Conservation (phyloP, 2,329 filamentous ascomycete species). For the Claviceps citrina region DNA sequence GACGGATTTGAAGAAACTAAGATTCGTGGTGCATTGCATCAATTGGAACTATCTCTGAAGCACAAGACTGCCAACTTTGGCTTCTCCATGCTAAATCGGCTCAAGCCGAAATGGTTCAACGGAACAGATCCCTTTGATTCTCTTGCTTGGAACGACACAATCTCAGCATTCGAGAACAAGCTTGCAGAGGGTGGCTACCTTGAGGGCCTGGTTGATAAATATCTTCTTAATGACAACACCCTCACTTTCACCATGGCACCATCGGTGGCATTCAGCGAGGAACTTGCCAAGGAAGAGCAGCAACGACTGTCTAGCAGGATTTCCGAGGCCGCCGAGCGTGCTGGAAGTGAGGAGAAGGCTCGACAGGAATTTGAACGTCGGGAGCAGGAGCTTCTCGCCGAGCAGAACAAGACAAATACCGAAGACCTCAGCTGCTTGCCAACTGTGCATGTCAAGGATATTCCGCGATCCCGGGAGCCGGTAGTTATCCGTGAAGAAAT, state of each 20-base stretch:
- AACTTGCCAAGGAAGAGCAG: constrained; percentile 63
- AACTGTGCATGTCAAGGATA: constrained; percentile 76
- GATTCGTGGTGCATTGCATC: constrained; percentile 85
- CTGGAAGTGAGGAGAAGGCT: constrained; percentile 57
- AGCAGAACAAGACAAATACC: constrained; percentile 71
- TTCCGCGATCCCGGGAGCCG: constrained; percentile 59
- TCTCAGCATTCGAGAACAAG: constrained; percentile 64
- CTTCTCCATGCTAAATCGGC: constrained; percentile 72
- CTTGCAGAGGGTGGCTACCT: constrained; percentile 67
- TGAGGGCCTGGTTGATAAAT: constrained; percentile 74
- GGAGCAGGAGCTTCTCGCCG: constrained; percentile 63
- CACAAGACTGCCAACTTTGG: constrained; percentile 96
- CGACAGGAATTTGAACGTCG: constrained; percentile 56
- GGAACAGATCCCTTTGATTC: constrained; percentile 85
- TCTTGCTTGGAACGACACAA: constrained; percentile 79
- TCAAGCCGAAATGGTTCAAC: constrained; percentile 90
- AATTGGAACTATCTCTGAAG: constrained; percentile 81
- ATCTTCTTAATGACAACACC: constrained; percentile 72
- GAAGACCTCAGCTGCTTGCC: constrained; percentile 80
- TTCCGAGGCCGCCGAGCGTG: constrained; percentile 47
- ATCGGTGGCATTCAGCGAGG: constrained; percentile 56
- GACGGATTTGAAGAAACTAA: constrained; percentile 81
- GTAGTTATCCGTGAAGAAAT: constrained; percentile 46
- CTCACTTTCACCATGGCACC: constrained; percentile 92
- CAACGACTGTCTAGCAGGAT: constrained; percentile 62